These are phyloP conservation scores for Escovopsis sp. DNA, from an alignment of 2,329 filamentous ascomycete genomes.

Conservation along the genomic window DNA sequence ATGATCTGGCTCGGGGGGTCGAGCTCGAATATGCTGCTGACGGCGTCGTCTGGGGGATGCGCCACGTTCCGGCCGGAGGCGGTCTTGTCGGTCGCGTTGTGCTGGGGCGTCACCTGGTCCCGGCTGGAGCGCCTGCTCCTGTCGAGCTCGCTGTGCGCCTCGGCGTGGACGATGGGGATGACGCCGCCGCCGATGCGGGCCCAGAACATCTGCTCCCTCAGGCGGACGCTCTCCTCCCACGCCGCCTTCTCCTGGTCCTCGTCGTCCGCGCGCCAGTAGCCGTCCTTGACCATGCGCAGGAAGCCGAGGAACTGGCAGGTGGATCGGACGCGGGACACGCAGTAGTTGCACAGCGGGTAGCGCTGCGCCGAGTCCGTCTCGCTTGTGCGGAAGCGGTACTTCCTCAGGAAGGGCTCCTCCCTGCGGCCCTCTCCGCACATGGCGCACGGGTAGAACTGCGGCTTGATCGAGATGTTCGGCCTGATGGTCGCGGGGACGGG, in stretches of 20 bases:
- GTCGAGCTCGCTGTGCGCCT: conserved; percentile 15
- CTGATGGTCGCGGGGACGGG: conserved; percentile 53
- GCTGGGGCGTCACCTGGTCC: conserved; percentile 10
- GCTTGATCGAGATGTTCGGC: conserved; percentile 33
- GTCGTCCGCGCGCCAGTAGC: conserved; percentile 74
- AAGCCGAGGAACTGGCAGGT: conserved; percentile 92
- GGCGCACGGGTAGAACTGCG: conserved; percentile 56
- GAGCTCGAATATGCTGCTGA: conserved; percentile 2
- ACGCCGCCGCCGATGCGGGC: conserved; percentile 83
- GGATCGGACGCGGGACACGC: conserved; percentile 66
- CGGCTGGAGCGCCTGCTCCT: conserved; percentile 21
- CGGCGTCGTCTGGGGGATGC: conserved; percentile 3
- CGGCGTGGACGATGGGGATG: conserved; percentile 41
- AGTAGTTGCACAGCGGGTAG: conserved; percentile 83
- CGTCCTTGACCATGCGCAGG: conserved; percentile 79
- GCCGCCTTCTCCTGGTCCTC: conserved; percentile 73
- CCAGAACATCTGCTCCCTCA: conserved; percentile 97
- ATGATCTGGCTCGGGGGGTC: neutral
- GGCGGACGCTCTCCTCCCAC: conserved; percentile 85
- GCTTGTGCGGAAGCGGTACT: conserved; percentile 76
- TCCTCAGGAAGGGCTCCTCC: conserved; percentile 56
- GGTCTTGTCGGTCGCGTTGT: neutral
- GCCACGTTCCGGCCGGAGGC: neutral
- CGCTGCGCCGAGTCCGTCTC: conserved; percentile 77
- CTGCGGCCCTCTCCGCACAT: conserved; percentile 76